Evolutionary conservation across 176 grass and related monocot genomes (phyloP).

Genomic region (Oryza glumipatula): DNA sequence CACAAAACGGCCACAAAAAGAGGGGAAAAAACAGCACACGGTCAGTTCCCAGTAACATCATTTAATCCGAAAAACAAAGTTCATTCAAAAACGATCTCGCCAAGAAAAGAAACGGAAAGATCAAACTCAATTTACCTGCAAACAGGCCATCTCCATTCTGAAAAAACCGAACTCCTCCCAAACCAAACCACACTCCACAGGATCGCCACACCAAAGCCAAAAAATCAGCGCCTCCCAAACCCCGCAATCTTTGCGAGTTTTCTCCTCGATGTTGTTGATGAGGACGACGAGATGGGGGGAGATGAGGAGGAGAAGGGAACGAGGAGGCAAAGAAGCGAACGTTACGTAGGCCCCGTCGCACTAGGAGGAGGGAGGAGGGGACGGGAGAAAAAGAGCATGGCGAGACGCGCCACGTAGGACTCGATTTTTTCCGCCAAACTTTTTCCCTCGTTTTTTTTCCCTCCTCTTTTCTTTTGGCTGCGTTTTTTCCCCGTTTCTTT

Average conservation of each 20-base stretch:
- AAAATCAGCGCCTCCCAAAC: background rate
- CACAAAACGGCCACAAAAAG: too few species aligned
- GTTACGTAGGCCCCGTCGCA: constrained; percentile 37
- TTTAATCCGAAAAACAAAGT: background rate
- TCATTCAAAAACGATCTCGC: background rate
- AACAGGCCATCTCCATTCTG: constrained; percentile 12
- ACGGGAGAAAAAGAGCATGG: constrained; percentile 61
- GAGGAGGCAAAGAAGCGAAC: background rate
- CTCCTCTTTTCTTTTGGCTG: background rate
- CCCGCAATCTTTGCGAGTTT: background rate
- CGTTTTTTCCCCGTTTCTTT: constrained; percentile 18
- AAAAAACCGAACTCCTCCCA: background rate
- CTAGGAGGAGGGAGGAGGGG: constrained; percentile 14
- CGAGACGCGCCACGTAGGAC: constrained; percentile 65
- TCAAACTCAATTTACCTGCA: constrained; percentile 19
- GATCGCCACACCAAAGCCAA: background rate
- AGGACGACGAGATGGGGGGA: background rate
- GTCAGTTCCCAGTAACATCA: background rate
- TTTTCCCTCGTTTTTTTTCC: background rate
- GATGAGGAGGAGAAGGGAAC: too few species aligned
- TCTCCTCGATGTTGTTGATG: background rate
- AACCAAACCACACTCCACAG: background rate
- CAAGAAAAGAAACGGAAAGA: background rate
- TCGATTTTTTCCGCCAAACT: constrained; percentile 47
- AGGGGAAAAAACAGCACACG: background rate